These are phyloP conservation scores for Chytridiales sp. DNA, from an alignment of 371 early-diverging fungal genomes.

Conservation along the genomic window DNA sequence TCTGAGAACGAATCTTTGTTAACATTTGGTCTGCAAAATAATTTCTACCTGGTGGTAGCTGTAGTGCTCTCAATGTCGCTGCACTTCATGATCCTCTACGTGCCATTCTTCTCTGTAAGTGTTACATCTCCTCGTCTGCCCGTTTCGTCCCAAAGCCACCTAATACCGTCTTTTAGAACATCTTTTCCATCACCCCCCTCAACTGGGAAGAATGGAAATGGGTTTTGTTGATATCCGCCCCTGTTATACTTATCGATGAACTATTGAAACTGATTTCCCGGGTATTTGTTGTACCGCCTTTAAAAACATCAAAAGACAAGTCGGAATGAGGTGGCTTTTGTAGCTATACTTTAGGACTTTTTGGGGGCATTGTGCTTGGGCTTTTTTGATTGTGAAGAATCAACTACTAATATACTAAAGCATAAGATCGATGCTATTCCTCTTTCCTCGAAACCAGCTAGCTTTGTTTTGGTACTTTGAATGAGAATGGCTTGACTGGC, in stretches of 20 bases:
- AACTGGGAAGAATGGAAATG: conserved; percentile 88
- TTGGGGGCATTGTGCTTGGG: too few species aligned
- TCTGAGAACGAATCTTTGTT: conserved; percentile 92
- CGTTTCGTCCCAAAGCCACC: not conserved
- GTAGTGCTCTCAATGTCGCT: conserved; percentile 85
- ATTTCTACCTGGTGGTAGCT: conserved; percentile 82
- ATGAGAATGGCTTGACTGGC: too few species aligned
- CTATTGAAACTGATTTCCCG: conserved; percentile 81
- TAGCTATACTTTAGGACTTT: too few species aligned
- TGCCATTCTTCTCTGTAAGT: conserved; percentile 78
- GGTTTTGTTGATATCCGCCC: conserved; percentile 82
- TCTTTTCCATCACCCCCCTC: conserved; percentile 86
- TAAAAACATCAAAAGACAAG: too few species aligned
- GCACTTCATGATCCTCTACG: conserved; percentile 93
- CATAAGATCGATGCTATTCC: too few species aligned
- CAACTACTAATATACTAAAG: too few species aligned
- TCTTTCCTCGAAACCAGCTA: too few species aligned
- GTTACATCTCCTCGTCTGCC: not conserved
- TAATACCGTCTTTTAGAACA: conserved; percentile 26
- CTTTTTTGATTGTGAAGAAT: too few species aligned
- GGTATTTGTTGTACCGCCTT: conserved; percentile 17
- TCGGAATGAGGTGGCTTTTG: too few species aligned
- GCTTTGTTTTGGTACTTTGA: too few species aligned
- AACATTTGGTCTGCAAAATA: conserved; percentile 86
- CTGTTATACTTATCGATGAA: conserved; percentile 93